Evolutionary conservation across 106 monocot genomes (phyloP).

Genomic region (Phalaenopsis equestris): DNA sequence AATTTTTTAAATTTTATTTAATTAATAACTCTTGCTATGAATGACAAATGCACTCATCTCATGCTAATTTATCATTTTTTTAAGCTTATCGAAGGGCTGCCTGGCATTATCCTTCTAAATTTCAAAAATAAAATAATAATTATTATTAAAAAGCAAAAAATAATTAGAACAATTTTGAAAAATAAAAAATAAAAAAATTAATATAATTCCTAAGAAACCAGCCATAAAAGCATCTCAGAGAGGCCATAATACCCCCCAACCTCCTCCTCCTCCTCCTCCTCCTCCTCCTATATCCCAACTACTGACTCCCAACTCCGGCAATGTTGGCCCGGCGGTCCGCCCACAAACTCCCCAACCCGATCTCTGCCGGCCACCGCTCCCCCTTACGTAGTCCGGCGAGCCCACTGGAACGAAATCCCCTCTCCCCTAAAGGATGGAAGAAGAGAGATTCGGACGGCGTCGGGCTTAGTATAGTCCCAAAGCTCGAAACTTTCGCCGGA

Average conservation of each 20-base stretch:
- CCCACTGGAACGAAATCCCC: conserved; percentile 53
- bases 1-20: too few species aligned
- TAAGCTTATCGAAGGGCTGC: too few species aligned
- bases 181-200: too few species aligned
- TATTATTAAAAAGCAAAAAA: too few species aligned
- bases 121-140: too few species aligned
- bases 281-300: neutral
- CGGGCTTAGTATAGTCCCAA: conserved; percentile 63
- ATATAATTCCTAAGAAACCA: neutral
- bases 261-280: neutral
- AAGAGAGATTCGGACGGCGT: conserved; percentile 71
- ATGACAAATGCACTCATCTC: too few species aligned
- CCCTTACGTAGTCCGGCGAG: conserved; percentile 17
- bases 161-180: too few species aligned
- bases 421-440: conserved; percentile 60
- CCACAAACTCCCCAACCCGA: conserved; percentile 11
- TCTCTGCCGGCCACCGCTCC: neutral
- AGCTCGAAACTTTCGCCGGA: conserved; percentile 26
- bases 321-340: conserved; percentile 2
- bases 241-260: neutral
- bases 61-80: too few species aligned
- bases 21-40: too few species aligned
- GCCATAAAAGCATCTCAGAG: neutral
- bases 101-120: too few species aligned
- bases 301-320: neutral